Evolutionary conservation across 768 basidiomycete genomes (phyloP), one percentile per base, ranked within the genome.

Genomic region (Lentinula guzmanii): DNA sequence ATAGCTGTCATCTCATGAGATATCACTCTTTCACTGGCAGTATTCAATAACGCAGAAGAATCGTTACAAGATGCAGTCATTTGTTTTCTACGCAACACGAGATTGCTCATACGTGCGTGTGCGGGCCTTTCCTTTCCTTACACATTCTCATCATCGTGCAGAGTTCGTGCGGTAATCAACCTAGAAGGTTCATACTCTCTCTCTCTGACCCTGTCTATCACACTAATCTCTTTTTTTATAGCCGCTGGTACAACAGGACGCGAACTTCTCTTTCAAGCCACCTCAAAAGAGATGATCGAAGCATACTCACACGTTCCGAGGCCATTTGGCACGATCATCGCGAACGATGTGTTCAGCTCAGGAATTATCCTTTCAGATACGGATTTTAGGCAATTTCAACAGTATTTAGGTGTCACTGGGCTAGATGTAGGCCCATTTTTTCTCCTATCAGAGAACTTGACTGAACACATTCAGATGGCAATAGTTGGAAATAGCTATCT

Each of bases 231-330:
- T 11, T 18, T 64, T 9, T 64, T 58, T 51, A 16, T 35, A 89
- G 95, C 91, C 64, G 93, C 93, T 42, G 96, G 95, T 0, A 87
- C 87, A 1, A 86, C 84, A 5, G 95, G 96, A 0, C 90, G 86
- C 31, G 95, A 95, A 67, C 75, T 98, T 7, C 82, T 98, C 15
- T 98, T 98, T 78, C 96, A 98, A 77, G 96, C 95, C 0, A 98
- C 95, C 0, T 93, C 91, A 5, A 85, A 93, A 68, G 85, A 97
- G 72, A 97, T 98, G 95, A 91, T 97, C 5, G 81, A 89, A 52
- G 95, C 93, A 0, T 95, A 95, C 69, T 85, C 91, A 0, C 82
- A 86, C 66, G 92, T 92, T 0, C 93, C 94, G 2, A 88, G 90
- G 66, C 95, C 96, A 0, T 90, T 89, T 60, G 96, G 93, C 1